Base-by-base conservation (phyloP, 2,329 filamentous ascomycete genomes). In the Clonostachys solani region DNA sequence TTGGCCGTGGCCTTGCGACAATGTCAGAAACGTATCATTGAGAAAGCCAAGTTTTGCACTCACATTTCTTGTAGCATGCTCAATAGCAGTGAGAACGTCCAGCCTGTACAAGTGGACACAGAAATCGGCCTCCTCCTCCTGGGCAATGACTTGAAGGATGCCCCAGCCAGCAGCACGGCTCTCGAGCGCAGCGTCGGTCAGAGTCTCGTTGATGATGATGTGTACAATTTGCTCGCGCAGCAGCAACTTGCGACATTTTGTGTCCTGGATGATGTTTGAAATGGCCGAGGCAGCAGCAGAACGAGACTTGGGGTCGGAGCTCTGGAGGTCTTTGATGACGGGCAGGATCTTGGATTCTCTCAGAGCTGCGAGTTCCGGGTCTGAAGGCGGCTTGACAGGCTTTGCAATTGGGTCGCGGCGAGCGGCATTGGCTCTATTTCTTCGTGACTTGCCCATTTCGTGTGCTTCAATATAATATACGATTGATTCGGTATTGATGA, bases 111-210 rank as follows among this genome's bases (percentile, higher is more conserved):
- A 61, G 54, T 87, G 82, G 17, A 87, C 68, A 52, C 81, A 84
- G 49, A 87, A 86, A 56, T 86, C 83, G 12, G 77, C 69, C 54
- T 84, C 83, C 60, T 87, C 84, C 57, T 84, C 78, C 51, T 78
- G 69, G 3, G 77, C 78, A 46, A 87, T 69, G 40, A 80, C 74
- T 52, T 77, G 74, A 45, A 87, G 66, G 52, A 86, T 83, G 12
- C 78, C 77, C 84, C 84, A 87, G n/a, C 81, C 84, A 17, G 82
- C 80, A 40, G 81, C 78, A 43, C 80, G 74, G 55, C 80, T 81
- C 63, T 86, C 82, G 45, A 84, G 68, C 48, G 73, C 80, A 36
- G 75, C 67, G 58, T 87, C 83, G 19, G 80, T 82, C 47, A 87
- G 65, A 33, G 81, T 84, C 67, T 86, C 79, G 33, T 75, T 81